Conservation (phyloP, 2,329 filamentous ascomycete species). For the Trichoderma sp. region DNA sequence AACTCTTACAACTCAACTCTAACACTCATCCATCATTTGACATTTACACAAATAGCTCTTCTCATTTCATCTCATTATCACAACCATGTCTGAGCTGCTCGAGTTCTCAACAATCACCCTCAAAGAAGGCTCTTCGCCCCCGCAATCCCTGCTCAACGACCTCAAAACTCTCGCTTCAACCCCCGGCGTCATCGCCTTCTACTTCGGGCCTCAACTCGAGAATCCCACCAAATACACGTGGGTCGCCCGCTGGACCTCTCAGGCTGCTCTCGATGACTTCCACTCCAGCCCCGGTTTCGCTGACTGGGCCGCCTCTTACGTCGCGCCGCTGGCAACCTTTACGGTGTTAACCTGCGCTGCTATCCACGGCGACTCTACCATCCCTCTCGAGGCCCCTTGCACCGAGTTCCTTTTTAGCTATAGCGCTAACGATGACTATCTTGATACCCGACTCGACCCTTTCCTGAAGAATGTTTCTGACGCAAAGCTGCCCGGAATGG, state of each 20-base stretch:
- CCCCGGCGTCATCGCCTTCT: slow-evolving; percentile 36
- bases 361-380: slow-evolving; percentile 27
- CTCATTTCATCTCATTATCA: background rate
- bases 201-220: slow-evolving; percentile 40
- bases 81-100: slow-evolving; percentile 34
- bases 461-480: slow-evolving; percentile 30
- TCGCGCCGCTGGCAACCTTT: slow-evolving; percentile 33
- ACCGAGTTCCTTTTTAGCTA: slow-evolving; percentile 43
- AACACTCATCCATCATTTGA: background rate
- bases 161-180: slow-evolving; percentile 34
- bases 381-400: slow-evolving; percentile 38
- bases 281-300: slow-evolving; percentile 43
- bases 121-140: slow-evolving; percentile 30
- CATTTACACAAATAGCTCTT: background rate
- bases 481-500: slow-evolving; percentile 33
- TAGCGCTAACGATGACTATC: slow-evolving; percentile 36
- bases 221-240: slow-evolving; percentile 36
- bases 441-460: slow-evolving; percentile 33
- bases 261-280: slow-evolving; percentile 41
- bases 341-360: slow-evolving; percentile 29
- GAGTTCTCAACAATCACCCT: slow-evolving; percentile 38
- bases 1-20: background rate
- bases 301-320: slow-evolving; percentile 42
- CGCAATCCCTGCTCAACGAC: slow-evolving; percentile 32
- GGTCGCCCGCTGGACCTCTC: slow-evolving; percentile 39